A percentile compares a stretch with the other conserved stretches of the same genome.
phyloP scores from a whole-genome alignment of 2,329 filamentous ascomycete species.

The Alternaria consortialis region DNA sequence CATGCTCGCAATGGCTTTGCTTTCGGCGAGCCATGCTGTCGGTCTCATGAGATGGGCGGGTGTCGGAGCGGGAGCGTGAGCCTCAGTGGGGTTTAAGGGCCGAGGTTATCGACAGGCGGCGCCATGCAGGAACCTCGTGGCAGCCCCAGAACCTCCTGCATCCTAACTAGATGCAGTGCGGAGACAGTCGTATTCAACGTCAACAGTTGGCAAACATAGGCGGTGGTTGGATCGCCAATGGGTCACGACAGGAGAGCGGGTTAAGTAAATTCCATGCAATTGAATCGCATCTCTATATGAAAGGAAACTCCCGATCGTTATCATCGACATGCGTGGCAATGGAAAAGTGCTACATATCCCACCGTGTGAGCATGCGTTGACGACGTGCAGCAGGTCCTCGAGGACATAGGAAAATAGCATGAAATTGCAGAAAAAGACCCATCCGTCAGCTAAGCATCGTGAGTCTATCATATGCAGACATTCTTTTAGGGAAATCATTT shows the following conservation, averaged over 20 bases:
- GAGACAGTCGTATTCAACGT: neutral
- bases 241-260: constrained; percentile 8
- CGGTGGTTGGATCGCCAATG: neutral
- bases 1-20: constrained; percentile 38
- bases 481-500: constrained; percentile 51
- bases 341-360: constrained; percentile 39
- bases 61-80: constrained; percentile 8
- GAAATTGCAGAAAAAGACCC: constrained; percentile 41
- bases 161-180: constrained; percentile 1
- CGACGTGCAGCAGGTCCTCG: constrained; percentile 46
- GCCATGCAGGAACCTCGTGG: constrained; percentile 13
- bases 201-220: neutral
- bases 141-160: constrained; percentile 6
- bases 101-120: constrained; percentile 32
- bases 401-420: constrained; percentile 46
- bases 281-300: constrained; percentile 49
- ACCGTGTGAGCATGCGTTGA: constrained; percentile 46
- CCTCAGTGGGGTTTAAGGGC: constrained; percentile 34
- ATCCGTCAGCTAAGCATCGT: constrained; percentile 42
- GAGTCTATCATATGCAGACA: constrained; percentile 49
- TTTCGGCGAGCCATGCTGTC: constrained; percentile 44
- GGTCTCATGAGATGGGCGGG: constrained; percentile 29
- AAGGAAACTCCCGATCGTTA: constrained; percentile 52
- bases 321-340: constrained; percentile 48
- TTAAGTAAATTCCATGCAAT: constrained; percentile 46